Base-by-base conservation (phyloP, 1,284 basidiomycete genomes). In the Puccinia novopanici region DNA sequence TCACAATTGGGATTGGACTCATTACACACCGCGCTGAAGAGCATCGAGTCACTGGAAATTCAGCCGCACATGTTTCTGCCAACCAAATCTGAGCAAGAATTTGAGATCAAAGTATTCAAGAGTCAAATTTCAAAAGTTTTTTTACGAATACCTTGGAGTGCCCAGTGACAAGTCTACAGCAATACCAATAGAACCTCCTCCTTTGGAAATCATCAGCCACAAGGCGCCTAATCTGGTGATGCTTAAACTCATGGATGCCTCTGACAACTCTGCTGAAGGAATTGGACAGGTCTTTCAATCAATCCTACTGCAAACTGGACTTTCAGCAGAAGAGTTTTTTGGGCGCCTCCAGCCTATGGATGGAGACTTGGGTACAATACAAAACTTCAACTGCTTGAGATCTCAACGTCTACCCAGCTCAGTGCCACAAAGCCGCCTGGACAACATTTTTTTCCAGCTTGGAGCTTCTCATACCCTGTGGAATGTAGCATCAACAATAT, bases 391-490 rank as follows among this genome's bases (percentile, higher is more conserved):
- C 30, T 40, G 40, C 48, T 24, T 50, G n/a, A 27, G 61, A 48
- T 24, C n/a, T 4, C 37, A 75, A 34, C 55, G 59, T 5, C 12
- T 10, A 3, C 74, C 59, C 6, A 63, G 45, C 27, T n/a, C 8
- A 12, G 12, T 61, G 27, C 59, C 59, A 17, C 10, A 75, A 50
- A 63, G 65, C 15, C 27, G 40, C 3, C 17, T 75, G 24, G 45
- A 61, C 17, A 63, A 75, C 48, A 24, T 75, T 5, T 48, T 65
- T 37, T 34, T 50, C 45, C 45, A 65, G n/a, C 57, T 75, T 0
- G 74, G 57, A 17, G 74, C 37, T n/a, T 45, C 57, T 42, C 74
- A 75, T 61, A 75, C 74, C 34, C 37, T 75, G 9, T 75, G 74
- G 12, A 75, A 75, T 34, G 50, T 75, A 34, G 61, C 40, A 37